phyloP scores from a whole-genome alignment of 257 asterid species.

The Ophiorrhiza pumila region DNA sequence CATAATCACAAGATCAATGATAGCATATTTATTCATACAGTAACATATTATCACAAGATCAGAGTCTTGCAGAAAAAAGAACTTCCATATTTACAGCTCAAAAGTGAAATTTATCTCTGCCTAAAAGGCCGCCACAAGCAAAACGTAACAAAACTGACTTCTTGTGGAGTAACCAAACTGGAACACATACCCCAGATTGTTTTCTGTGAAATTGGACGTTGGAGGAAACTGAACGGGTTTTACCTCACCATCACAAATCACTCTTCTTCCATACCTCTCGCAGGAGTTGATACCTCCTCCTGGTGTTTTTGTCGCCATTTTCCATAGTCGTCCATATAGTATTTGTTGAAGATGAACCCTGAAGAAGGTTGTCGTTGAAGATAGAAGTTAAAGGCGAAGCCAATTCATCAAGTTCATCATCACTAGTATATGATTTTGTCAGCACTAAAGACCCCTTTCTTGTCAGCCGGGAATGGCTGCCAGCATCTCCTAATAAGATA shows the following conservation, averaged over 20 bases:
- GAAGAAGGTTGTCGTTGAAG: constrained; percentile 24
- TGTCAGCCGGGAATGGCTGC: constrained; percentile 34
- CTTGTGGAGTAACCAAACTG: too few relatives aligned
- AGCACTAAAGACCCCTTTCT: constrained; percentile 56
- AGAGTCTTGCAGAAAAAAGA: not conserved
- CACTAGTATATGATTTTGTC: constrained; percentile 67
- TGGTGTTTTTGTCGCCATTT: constrained; percentile 28
- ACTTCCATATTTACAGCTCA: constrained; percentile 9
- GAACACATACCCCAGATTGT: too few relatives aligned
- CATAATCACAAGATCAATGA: too few relatives aligned
- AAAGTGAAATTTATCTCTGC: not conserved
- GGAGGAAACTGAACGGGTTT: not conserved
- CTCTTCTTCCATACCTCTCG: constrained; percentile 54
- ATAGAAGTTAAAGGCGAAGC: constrained; percentile 58
- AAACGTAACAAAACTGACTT: not conserved
- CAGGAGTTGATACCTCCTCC: constrained; percentile 73
- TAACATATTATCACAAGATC: not conserved
- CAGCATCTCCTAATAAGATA: constrained; percentile 46
- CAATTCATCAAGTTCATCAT: constrained; percentile 69
- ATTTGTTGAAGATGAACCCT: constrained; percentile 32
- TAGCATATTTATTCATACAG: not conserved
- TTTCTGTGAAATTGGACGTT: not conserved
- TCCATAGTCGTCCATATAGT: constrained; percentile 32
- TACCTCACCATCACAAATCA: constrained; percentile 25
- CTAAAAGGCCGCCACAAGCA: not conserved